These are phyloP conservation scores for Oryza nivara DNA, from an alignment of 176 grass and related monocot species.

Conservation along the genomic window DNA sequence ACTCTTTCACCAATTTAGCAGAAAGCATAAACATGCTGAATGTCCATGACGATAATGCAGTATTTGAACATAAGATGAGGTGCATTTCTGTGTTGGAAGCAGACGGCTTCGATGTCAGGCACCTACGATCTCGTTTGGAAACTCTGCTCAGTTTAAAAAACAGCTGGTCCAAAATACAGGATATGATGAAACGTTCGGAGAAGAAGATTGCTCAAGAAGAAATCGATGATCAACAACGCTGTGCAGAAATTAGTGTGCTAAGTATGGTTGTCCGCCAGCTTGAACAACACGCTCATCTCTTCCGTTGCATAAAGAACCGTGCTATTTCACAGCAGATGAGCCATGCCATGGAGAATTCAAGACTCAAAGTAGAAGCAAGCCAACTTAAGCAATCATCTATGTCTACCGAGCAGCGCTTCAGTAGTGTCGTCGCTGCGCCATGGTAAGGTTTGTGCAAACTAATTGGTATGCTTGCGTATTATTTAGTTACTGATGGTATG, in stretches of 20 bases:
- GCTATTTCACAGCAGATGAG: slow-evolving; percentile 5
- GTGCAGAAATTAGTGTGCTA: slow-evolving; percentile 4
- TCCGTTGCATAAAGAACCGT: slow-evolving; percentile 15
- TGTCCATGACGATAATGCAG: slow-evolving; percentile 26
- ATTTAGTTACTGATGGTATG: background rate
- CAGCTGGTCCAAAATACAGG: background rate
- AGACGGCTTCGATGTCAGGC: slow-evolving; percentile 66
- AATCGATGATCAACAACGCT: background rate
- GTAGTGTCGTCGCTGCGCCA: background rate
- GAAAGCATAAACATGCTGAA: slow-evolving; percentile 44
- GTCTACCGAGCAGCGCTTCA: slow-evolving; percentile 19
- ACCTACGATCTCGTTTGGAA: slow-evolving; percentile 46
- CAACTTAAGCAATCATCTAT: slow-evolving; percentile 16
- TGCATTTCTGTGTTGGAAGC: slow-evolving; percentile 48
- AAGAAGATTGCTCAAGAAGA: slow-evolving; percentile 20
- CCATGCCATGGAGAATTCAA: slow-evolving; percentile 16
- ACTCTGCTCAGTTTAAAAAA: slow-evolving; percentile 39
- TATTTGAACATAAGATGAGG: slow-evolving; percentile 29
- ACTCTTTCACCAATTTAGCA: slow-evolving; percentile 54
- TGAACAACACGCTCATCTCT: slow-evolving; percentile 3
- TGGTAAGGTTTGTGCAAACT: background rate
- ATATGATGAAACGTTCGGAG: background rate
- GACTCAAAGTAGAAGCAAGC: slow-evolving; percentile 16
- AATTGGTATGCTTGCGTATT: background rate
- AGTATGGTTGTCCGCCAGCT: slow-evolving; percentile 18